Evolutionary conservation across 257 asterid genomes (phyloP).

Genomic region (Salvia miltiorrhiza): DNA sequence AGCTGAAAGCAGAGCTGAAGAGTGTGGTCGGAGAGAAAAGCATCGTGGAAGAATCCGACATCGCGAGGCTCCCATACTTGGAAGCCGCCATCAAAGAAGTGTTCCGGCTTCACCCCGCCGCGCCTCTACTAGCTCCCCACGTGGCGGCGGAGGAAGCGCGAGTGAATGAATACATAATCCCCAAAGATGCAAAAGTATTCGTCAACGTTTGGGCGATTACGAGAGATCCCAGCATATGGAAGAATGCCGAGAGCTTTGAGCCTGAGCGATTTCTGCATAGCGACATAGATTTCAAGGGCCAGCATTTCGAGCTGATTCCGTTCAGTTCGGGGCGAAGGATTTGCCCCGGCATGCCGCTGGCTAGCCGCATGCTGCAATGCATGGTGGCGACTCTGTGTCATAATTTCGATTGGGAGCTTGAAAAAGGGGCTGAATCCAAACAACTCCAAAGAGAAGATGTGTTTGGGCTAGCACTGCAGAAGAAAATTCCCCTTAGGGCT

Average conservation of each 20-base stretch:
- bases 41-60: neutral
- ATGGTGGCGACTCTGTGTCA: neutral
- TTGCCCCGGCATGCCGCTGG: neutral
- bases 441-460: neutral
- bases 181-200: neutral
- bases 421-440: neutral
- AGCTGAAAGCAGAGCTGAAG: conserved; percentile 1
- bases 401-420: neutral
- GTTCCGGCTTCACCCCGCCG: neutral
- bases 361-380: neutral
- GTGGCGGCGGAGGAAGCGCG: neutral
- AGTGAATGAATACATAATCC: neutral
- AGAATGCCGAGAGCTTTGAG: neutral
- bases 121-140: neutral
- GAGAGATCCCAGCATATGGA: neutral
- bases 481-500: neutral
- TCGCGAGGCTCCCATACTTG: neutral
- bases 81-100: neutral
- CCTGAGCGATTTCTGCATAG: neutral
- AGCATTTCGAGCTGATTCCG: neutral
- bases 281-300: neutral
- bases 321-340: neutral
- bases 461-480: neutral
- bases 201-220: neutral
- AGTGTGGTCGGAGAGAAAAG: neutral